phyloP scores from a whole-genome alignment of 805 yeast species.

The Yamadazyma kitorensis region DNA sequence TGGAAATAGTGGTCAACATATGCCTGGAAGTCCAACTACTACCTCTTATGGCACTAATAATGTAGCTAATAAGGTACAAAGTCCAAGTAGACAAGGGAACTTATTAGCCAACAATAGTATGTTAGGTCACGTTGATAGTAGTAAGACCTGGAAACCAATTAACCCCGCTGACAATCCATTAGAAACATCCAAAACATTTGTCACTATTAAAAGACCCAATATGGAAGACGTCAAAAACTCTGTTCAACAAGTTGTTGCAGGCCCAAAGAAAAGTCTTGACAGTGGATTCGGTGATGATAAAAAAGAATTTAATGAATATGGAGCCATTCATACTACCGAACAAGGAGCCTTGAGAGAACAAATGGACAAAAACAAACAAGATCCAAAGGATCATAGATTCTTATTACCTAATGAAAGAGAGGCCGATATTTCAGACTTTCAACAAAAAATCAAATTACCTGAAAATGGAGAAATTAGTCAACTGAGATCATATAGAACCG shows the following conservation, averaged over 20 bases:
- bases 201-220: slow-evolving; percentile 62
- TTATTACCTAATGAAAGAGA: slow-evolving; percentile 23
- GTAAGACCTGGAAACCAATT: slow-evolving; percentile 46
- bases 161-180: slow-evolving; percentile 72
- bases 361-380: not conserved
- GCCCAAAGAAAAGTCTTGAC: slow-evolving; percentile 14
- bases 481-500: slow-evolving; percentile 43
- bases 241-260: slow-evolving; percentile 22
- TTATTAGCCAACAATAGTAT: slow-evolving; percentile 6
- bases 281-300: slow-evolving; percentile 1
- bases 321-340: slow-evolving; percentile 44
- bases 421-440: slow-evolving; percentile 23
- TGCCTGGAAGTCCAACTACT: not conserved
- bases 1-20: slow-evolving; percentile 8
- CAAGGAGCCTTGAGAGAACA: slow-evolving; percentile 36
- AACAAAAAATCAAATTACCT: slow-evolving; percentile 10
- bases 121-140: slow-evolving; percentile 14
- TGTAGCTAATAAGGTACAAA: not conserved
- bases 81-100: not conserved
- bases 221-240: slow-evolving; percentile 17
- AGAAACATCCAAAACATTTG: slow-evolving; percentile 60
- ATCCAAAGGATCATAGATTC: slow-evolving; percentile 14
- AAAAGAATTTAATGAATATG: slow-evolving; percentile 18
- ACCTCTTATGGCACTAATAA: slow-evolving; percentile 3
- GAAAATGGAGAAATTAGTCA: slow-evolving; percentile 29